Conservation (phyloP, 116 monocot species). For the Posidonia oceanica region DNA sequence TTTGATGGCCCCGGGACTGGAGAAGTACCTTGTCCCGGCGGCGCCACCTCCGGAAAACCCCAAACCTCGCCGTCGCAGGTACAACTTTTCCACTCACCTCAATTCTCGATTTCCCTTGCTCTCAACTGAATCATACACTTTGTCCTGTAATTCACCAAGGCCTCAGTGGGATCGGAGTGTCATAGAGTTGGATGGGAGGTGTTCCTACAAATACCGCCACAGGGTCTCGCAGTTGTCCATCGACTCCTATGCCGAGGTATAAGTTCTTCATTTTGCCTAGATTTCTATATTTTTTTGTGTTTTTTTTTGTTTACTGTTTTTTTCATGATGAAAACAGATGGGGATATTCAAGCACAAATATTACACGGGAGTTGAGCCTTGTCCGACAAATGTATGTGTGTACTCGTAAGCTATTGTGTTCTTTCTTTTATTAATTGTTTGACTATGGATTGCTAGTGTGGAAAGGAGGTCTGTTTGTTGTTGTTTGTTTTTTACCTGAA, state of each 20-base stretch:
- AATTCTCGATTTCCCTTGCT: background rate
- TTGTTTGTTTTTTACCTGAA: background rate
- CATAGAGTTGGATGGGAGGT: constrained; percentile 43
- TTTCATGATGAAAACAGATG: constrained; percentile 17
- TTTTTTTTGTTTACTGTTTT: constrained; percentile 3
- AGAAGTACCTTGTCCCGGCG: constrained; percentile 30
- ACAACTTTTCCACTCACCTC: background rate
- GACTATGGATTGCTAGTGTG: background rate
- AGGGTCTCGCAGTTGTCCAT: constrained; percentile 40
- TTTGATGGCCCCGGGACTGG: constrained; percentile 13
- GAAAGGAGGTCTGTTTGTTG: background rate
- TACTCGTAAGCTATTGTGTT: background rate
- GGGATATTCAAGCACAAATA: constrained; percentile 34
- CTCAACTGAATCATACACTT: background rate
- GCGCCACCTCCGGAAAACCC: constrained; percentile 13
- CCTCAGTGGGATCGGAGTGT: constrained; percentile 35
- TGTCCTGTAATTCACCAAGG: constrained; percentile 1
- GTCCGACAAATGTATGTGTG: constrained; percentile 40
- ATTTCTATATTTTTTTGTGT: background rate
- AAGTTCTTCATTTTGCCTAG: background rate
- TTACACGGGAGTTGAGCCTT: constrained; percentile 10
- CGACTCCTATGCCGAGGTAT: constrained; percentile 59
- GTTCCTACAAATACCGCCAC: constrained; percentile 31
- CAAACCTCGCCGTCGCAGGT: constrained; percentile 15
- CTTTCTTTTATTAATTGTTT: background rate